phyloP scores from a whole-genome alignment of 2,329 filamentous ascomycete species.

The Diaporthe capsici region DNA sequence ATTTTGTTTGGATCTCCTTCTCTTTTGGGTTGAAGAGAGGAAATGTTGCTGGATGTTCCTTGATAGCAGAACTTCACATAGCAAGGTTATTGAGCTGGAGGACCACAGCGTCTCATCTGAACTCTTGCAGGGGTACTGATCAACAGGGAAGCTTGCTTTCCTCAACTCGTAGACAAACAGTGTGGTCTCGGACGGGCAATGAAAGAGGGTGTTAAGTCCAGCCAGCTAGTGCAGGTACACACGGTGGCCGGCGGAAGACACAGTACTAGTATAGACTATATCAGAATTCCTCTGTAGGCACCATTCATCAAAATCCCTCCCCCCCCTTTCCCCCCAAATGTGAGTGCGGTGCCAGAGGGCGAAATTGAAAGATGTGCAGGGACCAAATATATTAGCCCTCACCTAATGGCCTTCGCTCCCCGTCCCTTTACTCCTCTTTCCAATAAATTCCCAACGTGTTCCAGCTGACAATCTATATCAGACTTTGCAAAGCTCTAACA shows the following conservation, averaged over 20 bases:
- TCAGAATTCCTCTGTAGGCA: too few species aligned
- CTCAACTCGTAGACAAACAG: background rate
- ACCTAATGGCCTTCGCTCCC: too few species aligned
- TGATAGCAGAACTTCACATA: slow-evolving; percentile 48
- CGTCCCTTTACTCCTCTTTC: background rate
- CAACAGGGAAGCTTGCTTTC: background rate
- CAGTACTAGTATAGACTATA: too few species aligned
- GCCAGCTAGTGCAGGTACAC: too few species aligned
- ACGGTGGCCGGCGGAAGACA: too few species aligned
- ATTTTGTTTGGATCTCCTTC: too few species aligned
- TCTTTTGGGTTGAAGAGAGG: background rate
- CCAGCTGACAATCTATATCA: background rate
- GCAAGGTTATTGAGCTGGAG: background rate
- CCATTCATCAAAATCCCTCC: too few species aligned
- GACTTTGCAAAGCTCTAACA: background rate
- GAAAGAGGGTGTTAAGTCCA: too few species aligned
- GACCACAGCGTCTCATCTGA: background rate
- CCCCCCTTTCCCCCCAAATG: too few species aligned
- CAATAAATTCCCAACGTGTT: background rate
- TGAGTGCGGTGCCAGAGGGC: too few species aligned
- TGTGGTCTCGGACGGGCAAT: background rate
- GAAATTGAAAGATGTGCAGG: too few species aligned
- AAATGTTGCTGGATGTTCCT: slow-evolving; percentile 43
- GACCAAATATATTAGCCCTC: too few species aligned
- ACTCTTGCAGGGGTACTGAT: background rate